Evolutionary conservation across 306 rosid species (phyloP).

Genomic region (Senna siamea): DNA sequence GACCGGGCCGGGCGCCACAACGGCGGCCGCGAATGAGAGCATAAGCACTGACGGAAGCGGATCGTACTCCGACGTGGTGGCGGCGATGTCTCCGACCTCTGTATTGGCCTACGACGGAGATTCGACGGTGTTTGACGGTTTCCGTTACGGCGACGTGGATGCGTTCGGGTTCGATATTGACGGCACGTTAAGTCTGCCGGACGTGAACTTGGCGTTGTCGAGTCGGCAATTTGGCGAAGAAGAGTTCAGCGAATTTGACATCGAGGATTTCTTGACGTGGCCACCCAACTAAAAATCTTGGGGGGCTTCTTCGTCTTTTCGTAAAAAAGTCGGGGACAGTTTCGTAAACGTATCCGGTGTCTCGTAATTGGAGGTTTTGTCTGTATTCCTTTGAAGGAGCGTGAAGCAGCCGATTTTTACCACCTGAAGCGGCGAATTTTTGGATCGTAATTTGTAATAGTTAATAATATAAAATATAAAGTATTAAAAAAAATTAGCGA

Average conservation of each 20-base stretch:
- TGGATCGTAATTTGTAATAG: not conserved
- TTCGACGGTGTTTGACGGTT: slow-evolving; percentile 31
- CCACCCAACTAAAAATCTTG: slow-evolving; percentile 25
- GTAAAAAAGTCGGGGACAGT: not conserved
- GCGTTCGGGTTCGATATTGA: slow-evolving; percentile 55
- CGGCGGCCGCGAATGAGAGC: not conserved
- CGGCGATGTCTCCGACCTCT: slow-evolving; percentile 63
- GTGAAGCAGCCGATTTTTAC: slow-evolving; percentile 35
- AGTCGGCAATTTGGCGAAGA: slow-evolving; percentile 48
- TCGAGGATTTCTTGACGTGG: slow-evolving; percentile 60
- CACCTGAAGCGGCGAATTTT: slow-evolving; percentile 47
- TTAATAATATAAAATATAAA: not conserved
- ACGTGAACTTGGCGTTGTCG: slow-evolving; percentile 38
- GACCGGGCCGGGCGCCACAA: not conserved
- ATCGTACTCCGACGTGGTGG: slow-evolving; percentile 29
- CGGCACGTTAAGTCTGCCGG: slow-evolving; percentile 53
- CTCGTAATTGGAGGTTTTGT: slow-evolving; percentile 24
- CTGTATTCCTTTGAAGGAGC: slow-evolving; percentile 31
- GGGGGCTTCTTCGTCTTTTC: slow-evolving; percentile 28
- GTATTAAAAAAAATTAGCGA: not conserved
- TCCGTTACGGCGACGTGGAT: slow-evolving; percentile 49
- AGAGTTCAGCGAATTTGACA: slow-evolving; percentile 76
- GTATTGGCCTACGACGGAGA: slow-evolving; percentile 52
- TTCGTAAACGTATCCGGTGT: slow-evolving; percentile 29
- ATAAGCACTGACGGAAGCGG: slow-evolving; percentile 36